phyloP scores from a whole-genome alignment of 2,329 filamentous ascomycete species.

The Talaromyces rugulosus region DNA sequence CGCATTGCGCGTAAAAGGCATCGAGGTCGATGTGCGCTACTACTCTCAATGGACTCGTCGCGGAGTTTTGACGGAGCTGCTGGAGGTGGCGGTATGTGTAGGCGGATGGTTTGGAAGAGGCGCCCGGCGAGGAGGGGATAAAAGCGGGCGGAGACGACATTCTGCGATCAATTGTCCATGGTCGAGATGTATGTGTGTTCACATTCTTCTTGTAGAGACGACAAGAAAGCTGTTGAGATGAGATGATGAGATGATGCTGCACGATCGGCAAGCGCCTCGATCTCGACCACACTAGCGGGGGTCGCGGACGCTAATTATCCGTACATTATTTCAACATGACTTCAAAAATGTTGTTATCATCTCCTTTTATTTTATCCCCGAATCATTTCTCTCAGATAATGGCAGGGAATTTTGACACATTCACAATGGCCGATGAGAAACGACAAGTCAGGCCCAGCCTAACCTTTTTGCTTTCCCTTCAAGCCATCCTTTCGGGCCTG shows the following conservation, averaged over 20 bases:
- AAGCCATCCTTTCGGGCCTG: not conserved
- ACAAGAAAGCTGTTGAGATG: not conserved
- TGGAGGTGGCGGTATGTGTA: slow-evolving; percentile 83
- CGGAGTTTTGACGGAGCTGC: slow-evolving; percentile 66
- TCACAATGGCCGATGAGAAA: not conserved
- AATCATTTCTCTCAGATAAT: not conserved
- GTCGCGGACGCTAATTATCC: not conserved
- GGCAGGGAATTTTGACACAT: not conserved
- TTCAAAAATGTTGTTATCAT: too few species aligned
- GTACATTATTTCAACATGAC: not conserved
- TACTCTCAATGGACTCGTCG: slow-evolving; percentile 74
- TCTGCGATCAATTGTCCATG: not conserved
- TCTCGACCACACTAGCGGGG: not conserved
- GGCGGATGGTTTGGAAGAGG: slow-evolving; percentile 51
- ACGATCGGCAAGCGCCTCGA: not conserved
- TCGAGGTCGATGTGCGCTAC: slow-evolving; percentile 92
- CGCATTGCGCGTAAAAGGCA: slow-evolving; percentile 96
- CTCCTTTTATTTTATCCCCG: too few species aligned
- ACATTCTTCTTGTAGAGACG: not conserved
- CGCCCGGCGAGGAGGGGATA: slow-evolving; percentile 45
- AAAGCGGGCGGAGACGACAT: slow-evolving; percentile 61
- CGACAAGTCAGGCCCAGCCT: not conserved
- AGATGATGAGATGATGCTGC: not conserved
- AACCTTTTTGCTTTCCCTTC: not conserved
- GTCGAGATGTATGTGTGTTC: not conserved